Base-by-base conservation (phyloP, 163 green algal species). In the Coccomyxa subellipsoidea region DNA sequence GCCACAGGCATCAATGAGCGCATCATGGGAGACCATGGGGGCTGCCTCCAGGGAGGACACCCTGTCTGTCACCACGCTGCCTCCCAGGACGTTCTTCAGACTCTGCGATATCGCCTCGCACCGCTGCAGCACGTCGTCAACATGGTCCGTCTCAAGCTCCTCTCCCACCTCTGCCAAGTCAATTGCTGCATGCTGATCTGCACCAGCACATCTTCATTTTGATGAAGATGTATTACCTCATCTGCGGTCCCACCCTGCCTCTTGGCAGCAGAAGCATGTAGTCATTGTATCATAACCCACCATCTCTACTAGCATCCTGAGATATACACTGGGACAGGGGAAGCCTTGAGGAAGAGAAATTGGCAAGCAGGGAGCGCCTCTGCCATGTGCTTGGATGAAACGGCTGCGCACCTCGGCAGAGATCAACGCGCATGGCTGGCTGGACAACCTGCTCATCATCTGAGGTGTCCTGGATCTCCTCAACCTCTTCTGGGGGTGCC, bases 1-100 rank as follows among this genome's bases (percentile, higher is more conserved):
- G 25, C 89, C 89, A 37, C 88, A 93, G 10, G 93, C 91, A 32
- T 84, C 81, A 12, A 89, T 84, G 69, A 95, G 84, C 32, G 86
- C 66, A 7, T 86, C 81, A 37, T 87, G 85, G 40, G 82, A 84
- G 72, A 93, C 85, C 47, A 82, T 34, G n/a, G 47, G 4, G 35
- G 29, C 31, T 2, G 29, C 77, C 34, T 73, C 36, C 38, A 75
- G 70, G 21, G 21, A 59, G 1, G 47, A 59, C 71, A 31, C 73
- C 84, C 39, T 77, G 39, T 59, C 47, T 59, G 47, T 59, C 15
- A 59, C 47, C 23, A 18, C 21, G 15, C 23, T 59, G 15, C 47
- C 47, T 77, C 37, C 27, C 32, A 76, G 38, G 29, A 40, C 54
- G 37, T 23, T 69, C 34, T 36, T 29, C 77, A 75, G 31, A 15